These are phyloP conservation scores for Crithidia bombi DNA, from an alignment of 208 protist genomes.

Conservation along the genomic window DNA sequence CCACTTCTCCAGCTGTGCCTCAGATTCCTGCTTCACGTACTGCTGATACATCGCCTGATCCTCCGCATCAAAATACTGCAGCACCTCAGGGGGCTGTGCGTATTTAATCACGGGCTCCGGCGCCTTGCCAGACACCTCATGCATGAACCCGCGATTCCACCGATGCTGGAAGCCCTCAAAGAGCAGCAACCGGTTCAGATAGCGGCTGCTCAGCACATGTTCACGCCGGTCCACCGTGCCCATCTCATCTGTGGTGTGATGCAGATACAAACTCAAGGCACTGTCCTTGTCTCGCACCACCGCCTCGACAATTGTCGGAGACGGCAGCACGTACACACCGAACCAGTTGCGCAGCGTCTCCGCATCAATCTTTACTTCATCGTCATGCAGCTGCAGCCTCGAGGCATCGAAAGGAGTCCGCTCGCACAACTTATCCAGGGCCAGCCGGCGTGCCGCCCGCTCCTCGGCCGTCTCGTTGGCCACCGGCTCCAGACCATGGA, in stretches of 20 bases:
- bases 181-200: slow-evolving; percentile 78
- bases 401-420: slow-evolving; percentile 75
- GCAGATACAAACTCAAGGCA: slow-evolving; percentile 59
- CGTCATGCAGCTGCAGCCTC: slow-evolving; percentile 48
- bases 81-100: slow-evolving; percentile 64
- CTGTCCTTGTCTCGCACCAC: slow-evolving; percentile 42
- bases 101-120: slow-evolving; percentile 77
- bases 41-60: slow-evolving; percentile 83
- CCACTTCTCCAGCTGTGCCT: slow-evolving; percentile 68
- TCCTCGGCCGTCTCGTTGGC: slow-evolving; percentile 85
- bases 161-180: slow-evolving; percentile 73
- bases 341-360: slow-evolving; percentile 89
- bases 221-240: slow-evolving; percentile 77
- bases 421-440: slow-evolving; percentile 86
- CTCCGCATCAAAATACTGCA: slow-evolving; percentile 77
- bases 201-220: slow-evolving; percentile 83
- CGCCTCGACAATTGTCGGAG: slow-evolving; percentile 74
- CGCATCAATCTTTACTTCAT: slow-evolving; percentile 64
- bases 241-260: slow-evolving; percentile 62
- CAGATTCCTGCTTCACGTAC: slow-evolving; percentile 72
- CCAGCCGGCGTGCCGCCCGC: slow-evolving; percentile 62
- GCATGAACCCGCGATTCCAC: slow-evolving; percentile 62
- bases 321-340: slow-evolving; percentile 86
- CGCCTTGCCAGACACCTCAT: slow-evolving; percentile 57
- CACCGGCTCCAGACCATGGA: slow-evolving; percentile 86